These are phyloP conservation scores for Colletotrichum godetiae DNA, from an alignment of 2,329 filamentous ascomycete species.

Conservation along the genomic window DNA sequence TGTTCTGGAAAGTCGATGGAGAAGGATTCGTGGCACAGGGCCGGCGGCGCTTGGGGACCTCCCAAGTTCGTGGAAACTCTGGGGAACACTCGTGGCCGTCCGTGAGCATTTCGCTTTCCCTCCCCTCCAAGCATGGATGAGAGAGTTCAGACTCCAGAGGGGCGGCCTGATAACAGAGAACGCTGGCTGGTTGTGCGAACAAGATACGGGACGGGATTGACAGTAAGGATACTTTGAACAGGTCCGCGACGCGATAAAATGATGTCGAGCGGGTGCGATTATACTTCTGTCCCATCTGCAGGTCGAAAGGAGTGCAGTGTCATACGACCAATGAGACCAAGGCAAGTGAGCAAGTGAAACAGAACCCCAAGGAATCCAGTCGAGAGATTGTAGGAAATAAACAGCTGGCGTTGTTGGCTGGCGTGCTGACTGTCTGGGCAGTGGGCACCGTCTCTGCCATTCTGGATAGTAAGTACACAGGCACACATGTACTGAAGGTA, in stretches of 20 bases:
- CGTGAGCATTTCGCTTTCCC: background rate
- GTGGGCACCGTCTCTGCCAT: background rate
- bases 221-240: conserved; percentile 19
- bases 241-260: conserved; percentile 19
- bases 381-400: conserved; percentile 21
- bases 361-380: conserved; percentile 35
- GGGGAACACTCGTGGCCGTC: conserved; percentile 1
- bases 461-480: background rate
- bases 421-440: background rate
- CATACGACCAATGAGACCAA: conserved; percentile 26
- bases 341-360: conserved; percentile 35
- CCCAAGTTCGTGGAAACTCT: background rate
- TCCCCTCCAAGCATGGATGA: background rate
- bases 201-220: conserved; percentile 20
- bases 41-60: conserved; percentile 4
- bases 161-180: background rate
- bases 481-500: no score
- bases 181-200: background rate
- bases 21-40: background rate
- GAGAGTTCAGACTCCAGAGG: background rate
- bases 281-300: conserved; percentile 29
- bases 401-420: background rate
- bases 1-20: conserved; percentile 11
- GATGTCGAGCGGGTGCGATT: background rate
- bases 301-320: conserved; percentile 36